Evolutionary conservation across 768 basidiomycete genomes (phyloP).

Genomic region (Mycena floridula): DNA sequence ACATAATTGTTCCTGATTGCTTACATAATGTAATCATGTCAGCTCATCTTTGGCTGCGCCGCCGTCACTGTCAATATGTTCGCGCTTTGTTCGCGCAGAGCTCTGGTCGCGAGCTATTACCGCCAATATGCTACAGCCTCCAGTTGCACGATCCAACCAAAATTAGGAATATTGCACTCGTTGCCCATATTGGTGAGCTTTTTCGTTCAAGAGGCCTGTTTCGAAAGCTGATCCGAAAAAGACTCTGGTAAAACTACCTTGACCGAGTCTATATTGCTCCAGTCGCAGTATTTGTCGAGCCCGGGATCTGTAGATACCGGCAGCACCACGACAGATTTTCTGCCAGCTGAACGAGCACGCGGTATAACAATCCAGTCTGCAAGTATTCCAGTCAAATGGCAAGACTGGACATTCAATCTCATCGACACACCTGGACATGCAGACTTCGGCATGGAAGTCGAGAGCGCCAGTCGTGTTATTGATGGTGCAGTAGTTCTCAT

Average conservation of each 20-base stretch:
- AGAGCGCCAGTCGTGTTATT: constrained; percentile 85
- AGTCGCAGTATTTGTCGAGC: constrained; percentile 62
- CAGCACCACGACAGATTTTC: constrained; percentile 86
- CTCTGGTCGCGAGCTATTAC: too few relatives aligned
- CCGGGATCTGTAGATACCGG: constrained; percentile 86
- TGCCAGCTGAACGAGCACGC: constrained; percentile 84
- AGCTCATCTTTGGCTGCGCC: too few relatives aligned
- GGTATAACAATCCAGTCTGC: constrained; percentile 93
- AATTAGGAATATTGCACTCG: constrained; percentile 75
- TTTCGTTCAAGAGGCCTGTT: constrained; percentile 2
- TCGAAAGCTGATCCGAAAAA: constrained; percentile 21
- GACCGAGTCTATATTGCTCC: constrained; percentile 80
- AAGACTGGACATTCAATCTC: constrained; percentile 78
- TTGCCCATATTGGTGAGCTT: constrained; percentile 78
- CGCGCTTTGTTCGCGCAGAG: too few relatives aligned
- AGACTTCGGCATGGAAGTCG: constrained; percentile 96
- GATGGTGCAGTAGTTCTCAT: constrained; percentile 87
- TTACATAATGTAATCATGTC: too few relatives aligned
- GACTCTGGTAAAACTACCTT: constrained; percentile 89
- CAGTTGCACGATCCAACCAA: constrained; percentile 35
- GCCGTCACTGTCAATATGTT: too few relatives aligned
- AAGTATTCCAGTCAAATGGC: constrained; percentile 85
- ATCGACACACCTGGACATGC: constrained; percentile 92
- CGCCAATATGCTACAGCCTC: too few relatives aligned
- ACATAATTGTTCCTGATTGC: too few relatives aligned